phyloP scores from a whole-genome alignment of 257 asterid genomes.

The Nicotiana knightiana region DNA sequence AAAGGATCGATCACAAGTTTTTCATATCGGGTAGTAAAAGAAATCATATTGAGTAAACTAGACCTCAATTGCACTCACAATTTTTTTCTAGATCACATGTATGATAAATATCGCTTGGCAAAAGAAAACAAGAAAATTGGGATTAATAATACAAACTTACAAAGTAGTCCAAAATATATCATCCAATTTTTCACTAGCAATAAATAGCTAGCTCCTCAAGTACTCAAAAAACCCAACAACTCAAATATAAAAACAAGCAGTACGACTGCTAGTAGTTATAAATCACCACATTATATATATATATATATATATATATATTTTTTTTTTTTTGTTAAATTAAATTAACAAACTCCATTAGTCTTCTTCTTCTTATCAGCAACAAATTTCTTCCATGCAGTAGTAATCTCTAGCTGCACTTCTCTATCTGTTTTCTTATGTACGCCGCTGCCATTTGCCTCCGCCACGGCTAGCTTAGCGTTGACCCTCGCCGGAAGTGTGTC shows the following conservation, averaged over 20 bases:
- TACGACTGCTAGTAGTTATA: neutral
- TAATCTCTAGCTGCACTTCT: constrained; percentile 64
- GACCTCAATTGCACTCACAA: too few relatives aligned
- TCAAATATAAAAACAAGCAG: neutral
- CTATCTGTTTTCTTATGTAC: constrained; percentile 42
- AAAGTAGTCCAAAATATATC: too few relatives aligned
- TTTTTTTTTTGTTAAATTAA: neutral
- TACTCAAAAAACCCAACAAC: neutral
- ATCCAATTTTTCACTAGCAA: neutral
- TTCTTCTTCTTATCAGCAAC: constrained; percentile 73
- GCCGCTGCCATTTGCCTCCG: neutral
- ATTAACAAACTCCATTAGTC: constrained; percentile 52
- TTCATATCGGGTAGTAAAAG: too few relatives aligned
- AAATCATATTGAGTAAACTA: too few relatives aligned
- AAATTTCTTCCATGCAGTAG: constrained; percentile 68
- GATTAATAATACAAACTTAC: too few relatives aligned
- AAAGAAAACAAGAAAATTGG: neutral
- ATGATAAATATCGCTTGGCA: neutral
- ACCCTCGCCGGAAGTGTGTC: constrained; percentile 65
- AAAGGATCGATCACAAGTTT: too few relatives aligned
- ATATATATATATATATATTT: too few relatives aligned
- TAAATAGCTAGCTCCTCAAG: neutral
- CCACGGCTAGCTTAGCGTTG: constrained; percentile 27
- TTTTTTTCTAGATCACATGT: too few relatives aligned
- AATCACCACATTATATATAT: neutral